Conservation (phyloP, 139 green algal genomes). For the Micractinium sp. region DNA sequence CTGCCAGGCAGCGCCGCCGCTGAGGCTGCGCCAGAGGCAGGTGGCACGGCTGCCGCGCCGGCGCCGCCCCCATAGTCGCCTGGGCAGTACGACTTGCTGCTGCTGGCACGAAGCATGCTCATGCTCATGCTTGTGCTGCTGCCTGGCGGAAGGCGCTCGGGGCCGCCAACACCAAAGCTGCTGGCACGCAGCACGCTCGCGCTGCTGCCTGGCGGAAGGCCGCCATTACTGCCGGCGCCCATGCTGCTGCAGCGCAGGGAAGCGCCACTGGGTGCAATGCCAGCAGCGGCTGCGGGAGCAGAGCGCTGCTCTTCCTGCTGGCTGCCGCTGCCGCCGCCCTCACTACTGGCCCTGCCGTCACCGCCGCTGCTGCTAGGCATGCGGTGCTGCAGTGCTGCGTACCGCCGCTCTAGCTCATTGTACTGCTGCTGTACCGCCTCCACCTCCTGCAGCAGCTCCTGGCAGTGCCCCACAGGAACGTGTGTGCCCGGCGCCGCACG, state of each 20-base stretch:
- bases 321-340: background rate
- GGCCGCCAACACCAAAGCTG: background rate
- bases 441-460: conserved; percentile 55
- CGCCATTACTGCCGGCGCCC: background rate
- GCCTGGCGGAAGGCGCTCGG: background rate
- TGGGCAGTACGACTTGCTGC: conserved; percentile 12
- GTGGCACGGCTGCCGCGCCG: background rate
- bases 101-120: background rate
- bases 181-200: background rate
- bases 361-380: background rate
- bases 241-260: background rate
- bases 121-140: background rate
- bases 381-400: conserved; percentile 33
- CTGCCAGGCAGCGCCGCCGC: background rate
- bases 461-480: conserved; percentile 38
- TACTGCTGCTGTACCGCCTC: conserved; percentile 39
- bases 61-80: background rate
- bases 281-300: background rate
- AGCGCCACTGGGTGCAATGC: background rate
- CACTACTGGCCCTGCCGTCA: background rate
- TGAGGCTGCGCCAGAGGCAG: background rate
- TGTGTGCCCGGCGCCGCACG: background rate
- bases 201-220: background rate
- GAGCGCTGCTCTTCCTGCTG: background rate
- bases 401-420: conserved; percentile 41